phyloP scores from a whole-genome alignment of 768 basidiomycete genomes.

The Podaxis carcinomalis region DNA sequence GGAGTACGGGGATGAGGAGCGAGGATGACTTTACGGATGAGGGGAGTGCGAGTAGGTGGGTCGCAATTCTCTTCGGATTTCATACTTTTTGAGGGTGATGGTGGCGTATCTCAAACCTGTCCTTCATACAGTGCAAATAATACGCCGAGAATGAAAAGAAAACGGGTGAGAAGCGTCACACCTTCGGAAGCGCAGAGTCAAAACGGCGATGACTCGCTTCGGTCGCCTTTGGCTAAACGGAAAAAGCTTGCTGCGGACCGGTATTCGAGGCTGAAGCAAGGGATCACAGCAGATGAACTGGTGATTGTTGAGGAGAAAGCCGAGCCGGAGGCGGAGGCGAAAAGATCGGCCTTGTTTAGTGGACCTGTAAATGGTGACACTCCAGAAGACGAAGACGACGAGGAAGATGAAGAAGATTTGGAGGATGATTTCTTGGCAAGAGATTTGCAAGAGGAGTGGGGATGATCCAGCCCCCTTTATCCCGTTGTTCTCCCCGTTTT shows the following conservation, averaged over 20 bases:
- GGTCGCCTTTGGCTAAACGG: constrained; percentile 76
- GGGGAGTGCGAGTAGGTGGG: constrained; percentile 26
- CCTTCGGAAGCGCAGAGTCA: constrained; percentile 45
- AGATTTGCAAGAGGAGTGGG: constrained; percentile 74
- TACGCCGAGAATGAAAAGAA: constrained; percentile 50
- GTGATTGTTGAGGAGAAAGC: constrained; percentile 14
- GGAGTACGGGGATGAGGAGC: constrained; percentile 37
- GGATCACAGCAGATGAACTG: constrained; percentile 52
- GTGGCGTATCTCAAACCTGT: background rate
- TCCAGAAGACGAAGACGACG: constrained; percentile 34
- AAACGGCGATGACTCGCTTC: constrained; percentile 38
- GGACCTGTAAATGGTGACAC: constrained; percentile 15
- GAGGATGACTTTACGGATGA: constrained; percentile 58
- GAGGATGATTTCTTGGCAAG: constrained; percentile 82
- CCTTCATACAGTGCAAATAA: constrained; percentile 27
- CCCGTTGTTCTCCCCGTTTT: constrained; percentile 9
- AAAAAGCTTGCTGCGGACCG: constrained; percentile 71
- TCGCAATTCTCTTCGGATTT: background rate
- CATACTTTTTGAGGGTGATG: background rate
- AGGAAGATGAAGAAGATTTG: constrained; percentile 46
- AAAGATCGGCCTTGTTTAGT: constrained; percentile 12
- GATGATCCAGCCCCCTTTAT: constrained; percentile 35
- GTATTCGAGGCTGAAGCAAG: constrained; percentile 66
- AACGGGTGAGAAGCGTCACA: constrained; percentile 68
- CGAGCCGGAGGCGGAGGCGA: constrained; percentile 14